Evolutionary conservation across 1,284 basidiomycete species (phyloP), one percentile per base, ranked within the genome.

Genomic region (Cutaneotrichosporon sp.): DNA sequence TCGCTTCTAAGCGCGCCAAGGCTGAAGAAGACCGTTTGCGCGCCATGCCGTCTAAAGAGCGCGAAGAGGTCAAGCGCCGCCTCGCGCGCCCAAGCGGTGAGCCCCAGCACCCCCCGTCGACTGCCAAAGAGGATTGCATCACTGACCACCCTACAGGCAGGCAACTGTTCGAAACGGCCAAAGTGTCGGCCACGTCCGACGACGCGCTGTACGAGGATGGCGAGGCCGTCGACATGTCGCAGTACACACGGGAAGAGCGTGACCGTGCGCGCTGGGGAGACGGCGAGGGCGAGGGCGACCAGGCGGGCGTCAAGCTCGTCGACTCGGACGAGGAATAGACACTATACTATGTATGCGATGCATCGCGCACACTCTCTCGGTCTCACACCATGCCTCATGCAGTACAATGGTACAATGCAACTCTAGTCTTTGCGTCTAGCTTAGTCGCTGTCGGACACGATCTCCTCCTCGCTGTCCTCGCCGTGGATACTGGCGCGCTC

Each of bases 21-120:
- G 85, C 86, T 55, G 90, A 96, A 55, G 90, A 90, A 26, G 92
- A 94, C 58, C 83, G 80, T 66, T 72, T 93, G 49, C 88, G 84
- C 66, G 82, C 78, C 8, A 67, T 93, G 68, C 82, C 84, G 14
- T 76, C 84, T 3, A 94, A 88, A 70, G 94, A 97, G 75, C 80
- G 87, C 52, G 93, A 97, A 73, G 94, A 97, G 68, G 83, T 80
- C 71, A 89, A 83, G 73, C 84, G 80, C 66, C 73, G 82, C 18
- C 78, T 72, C 22, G 80, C 77, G 52, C 82, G 93, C 61, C 76
- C 84, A 17, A 81, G 81, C 55, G 93, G 93, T 89, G 64, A 56
- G 78, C 73, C 18, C 30, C 4, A 30, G 40, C 17, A 14, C 21
- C 12, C 38, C 4, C 23, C 13, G 18, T n/a, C n/a, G n/a, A n/a